Evolutionary conservation across 108 stramenopile genomes (phyloP).

Genomic region (Skeletonema potamos): DNA sequence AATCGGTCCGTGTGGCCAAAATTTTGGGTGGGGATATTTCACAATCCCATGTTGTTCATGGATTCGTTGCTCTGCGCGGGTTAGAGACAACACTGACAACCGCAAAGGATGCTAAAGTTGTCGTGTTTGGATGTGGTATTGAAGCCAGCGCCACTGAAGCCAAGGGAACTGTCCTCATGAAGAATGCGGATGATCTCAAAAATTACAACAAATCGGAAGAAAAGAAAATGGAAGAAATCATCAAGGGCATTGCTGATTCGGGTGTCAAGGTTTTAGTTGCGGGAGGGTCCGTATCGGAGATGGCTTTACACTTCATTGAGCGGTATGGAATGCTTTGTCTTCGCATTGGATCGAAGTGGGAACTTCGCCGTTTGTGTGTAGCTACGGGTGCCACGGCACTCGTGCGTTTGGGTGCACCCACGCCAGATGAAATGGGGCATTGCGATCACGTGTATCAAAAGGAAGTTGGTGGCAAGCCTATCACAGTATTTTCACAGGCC

Average conservation of each 20-base stretch:
- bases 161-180: conserved; percentile 99
- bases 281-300: conserved; percentile 91
- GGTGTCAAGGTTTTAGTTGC: conserved; percentile 92
- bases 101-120: conserved; percentile 86
- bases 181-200: conserved; percentile 96
- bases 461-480: conserved; percentile 91
- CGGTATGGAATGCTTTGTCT: conserved; percentile 91
- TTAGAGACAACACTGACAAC: conserved; percentile 79
- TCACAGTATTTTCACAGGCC: conserved; percentile 87
- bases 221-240: conserved; percentile 95
- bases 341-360: conserved; percentile 95
- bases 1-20: conserved; percentile 95
- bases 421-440: conserved; percentile 96
- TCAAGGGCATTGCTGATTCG: conserved; percentile 91
- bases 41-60: conserved; percentile 85
- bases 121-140: conserved; percentile 94
- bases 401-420: conserved; percentile 93
- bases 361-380: conserved; percentile 93
- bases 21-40: conserved; percentile 88
- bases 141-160: conserved; percentile 96
- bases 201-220: conserved; percentile 98
- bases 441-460: conserved; percentile 70
- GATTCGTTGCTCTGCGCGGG: conserved; percentile 91
- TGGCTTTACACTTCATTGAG: conserved; percentile 97
- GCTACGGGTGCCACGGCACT: conserved; percentile 95